These are phyloP conservation scores for Collybia sp. DNA, from an alignment of 768 basidiomycete genomes.

Conservation along the genomic window DNA sequence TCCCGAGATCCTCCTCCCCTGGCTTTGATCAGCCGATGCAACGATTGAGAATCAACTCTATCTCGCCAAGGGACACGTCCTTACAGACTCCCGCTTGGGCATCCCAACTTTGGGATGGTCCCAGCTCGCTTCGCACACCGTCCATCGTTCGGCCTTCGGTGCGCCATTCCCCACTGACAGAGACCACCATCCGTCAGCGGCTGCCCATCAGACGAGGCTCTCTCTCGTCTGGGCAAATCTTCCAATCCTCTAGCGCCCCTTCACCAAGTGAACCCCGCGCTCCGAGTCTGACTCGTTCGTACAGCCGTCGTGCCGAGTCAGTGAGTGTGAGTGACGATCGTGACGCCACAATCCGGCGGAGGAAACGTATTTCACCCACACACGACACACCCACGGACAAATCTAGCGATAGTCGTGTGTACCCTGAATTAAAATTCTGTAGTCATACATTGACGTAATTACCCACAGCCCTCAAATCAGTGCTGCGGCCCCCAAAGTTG, in stretches of 20 bases:
- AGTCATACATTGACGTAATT: slow-evolving; percentile 10
- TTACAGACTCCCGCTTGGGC: slow-evolving; percentile 62
- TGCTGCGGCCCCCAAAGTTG: slow-evolving; percentile 82
- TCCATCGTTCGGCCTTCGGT: slow-evolving; percentile 38
- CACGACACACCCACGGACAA: slow-evolving; percentile 31
- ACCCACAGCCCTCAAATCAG: slow-evolving; percentile 62
- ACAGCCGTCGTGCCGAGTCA: slow-evolving; percentile 66
- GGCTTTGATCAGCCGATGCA: slow-evolving; percentile 27
- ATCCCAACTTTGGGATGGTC: slow-evolving; percentile 56
- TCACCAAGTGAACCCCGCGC: slow-evolving; percentile 42
- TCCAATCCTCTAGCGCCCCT: slow-evolving; percentile 73
- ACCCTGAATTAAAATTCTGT: slow-evolving; percentile 3
- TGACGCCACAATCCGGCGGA: slow-evolving; percentile 71
- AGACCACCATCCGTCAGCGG: slow-evolving; percentile 33
- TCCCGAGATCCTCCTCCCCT: slow-evolving; percentile 60
- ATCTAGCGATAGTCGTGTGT: slow-evolving; percentile 44
- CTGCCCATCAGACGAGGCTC: slow-evolving; percentile 40
- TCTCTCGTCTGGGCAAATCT: slow-evolving; percentile 47
- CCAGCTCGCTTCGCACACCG: slow-evolving; percentile 40
- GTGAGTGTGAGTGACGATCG: slow-evolving; percentile 56
- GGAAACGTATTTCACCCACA: slow-evolving; percentile 35
- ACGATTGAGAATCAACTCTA: slow-evolving; percentile 44
- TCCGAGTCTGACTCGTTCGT: slow-evolving; percentile 49
- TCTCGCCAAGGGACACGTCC: slow-evolving; percentile 59
- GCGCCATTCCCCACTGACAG: slow-evolving; percentile 44